Base-by-base conservation (phyloP, 495 filamentous ascomycete genomes). In the Daldinia bambusicola region DNA sequence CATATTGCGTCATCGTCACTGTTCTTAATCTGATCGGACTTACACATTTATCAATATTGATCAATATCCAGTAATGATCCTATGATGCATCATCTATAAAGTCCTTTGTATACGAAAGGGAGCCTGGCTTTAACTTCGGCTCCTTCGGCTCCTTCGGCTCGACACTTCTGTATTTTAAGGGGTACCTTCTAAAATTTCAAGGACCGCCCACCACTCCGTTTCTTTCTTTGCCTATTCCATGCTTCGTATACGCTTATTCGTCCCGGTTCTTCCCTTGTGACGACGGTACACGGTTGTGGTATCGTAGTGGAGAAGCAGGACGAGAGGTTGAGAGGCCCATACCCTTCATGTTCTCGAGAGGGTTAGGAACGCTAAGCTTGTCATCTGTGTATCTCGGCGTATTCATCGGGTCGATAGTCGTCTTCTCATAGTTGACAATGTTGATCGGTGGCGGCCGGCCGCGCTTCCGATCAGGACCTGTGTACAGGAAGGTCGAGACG, bases 401-500 rank as follows among this genome's bases (percentile, higher is more conserved):
- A 41, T 63, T 75, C 76, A 60, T 74, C 66, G 38, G 84, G 69
- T 81, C 89, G 77, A 84, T 82, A 36, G 80, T 88, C 8, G 81
- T 91, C 79, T 94, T 95, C 74, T 96, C 93, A 72, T 89, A 93
- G 41, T 82, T 85, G 18, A 90, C 89, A 52, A 97, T 88, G 60
- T 83, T 88, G 75, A 96, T 92, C 10, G 92, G 90, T 13, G 91
- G 87, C 8, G 92, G 90, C n/a, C 88, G 85, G 43, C 78, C 77
- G 48, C 86, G 83, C 36, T 83, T 83, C 43, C 84, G 80, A 37
- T 88, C 82, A 20, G 81, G 77, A 10, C 84, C 84, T 56, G 88
- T 93, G 81, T 97, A 98, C 36, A 98, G 86, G 63, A 92, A 97
- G 4, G 93, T 97, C 26, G 94, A 90, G 57, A 87, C 83, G 12